Percentiles rank a stretch among this genome's conserved stretches.
phyloP scores from a whole-genome alignment of 2,329 filamentous ascomycete species.

The Aspergillus udagawae region DNA sequence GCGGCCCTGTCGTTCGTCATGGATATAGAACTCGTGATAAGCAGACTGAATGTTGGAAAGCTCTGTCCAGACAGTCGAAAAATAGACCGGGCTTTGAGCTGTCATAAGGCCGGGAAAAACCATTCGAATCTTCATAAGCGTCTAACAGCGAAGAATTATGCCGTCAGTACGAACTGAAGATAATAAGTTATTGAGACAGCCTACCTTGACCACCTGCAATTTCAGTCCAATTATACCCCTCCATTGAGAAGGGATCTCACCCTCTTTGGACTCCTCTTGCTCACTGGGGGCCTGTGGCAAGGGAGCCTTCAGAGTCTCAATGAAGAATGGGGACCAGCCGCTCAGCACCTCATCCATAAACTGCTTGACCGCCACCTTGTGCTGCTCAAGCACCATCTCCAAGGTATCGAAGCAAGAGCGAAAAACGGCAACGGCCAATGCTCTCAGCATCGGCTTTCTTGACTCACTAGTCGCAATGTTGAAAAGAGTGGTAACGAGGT shows the following conservation, averaged over 20 bases:
- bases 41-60: conserved; percentile 66
- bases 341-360: conserved; percentile 84
- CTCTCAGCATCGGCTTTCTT: conserved; percentile 71
- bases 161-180: conserved; percentile 8
- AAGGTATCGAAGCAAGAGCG: conserved; percentile 88
- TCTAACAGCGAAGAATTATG: conserved; percentile 44
- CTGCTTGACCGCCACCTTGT: conserved; percentile 76
- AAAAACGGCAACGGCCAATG: conserved; percentile 86
- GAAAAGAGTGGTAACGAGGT: conserved; percentile 80
- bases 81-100: conserved; percentile 76
- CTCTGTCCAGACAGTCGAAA: conserved; percentile 86
- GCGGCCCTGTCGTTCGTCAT: conserved; percentile 78
- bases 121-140: conserved; percentile 79
- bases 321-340: conserved; percentile 87
- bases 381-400: conserved; percentile 94
- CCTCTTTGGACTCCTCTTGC: conserved; percentile 55
- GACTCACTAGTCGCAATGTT: conserved; percentile 72
- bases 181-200: conserved; percentile 6
- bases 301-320: conserved; percentile 68
- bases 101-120: conserved; percentile 80
- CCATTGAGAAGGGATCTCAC: conserved; percentile 61
- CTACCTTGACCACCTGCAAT: conserved; percentile 79
- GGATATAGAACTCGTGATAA: conserved; percentile 81
- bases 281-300: conserved; percentile 60
- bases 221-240: conserved; percentile 82